Evolutionary conservation across 2,329 filamentous ascomycete species (phyloP), one percentile per base, ranked within the genome.

Genomic region (Falciphora oryzae): DNA sequence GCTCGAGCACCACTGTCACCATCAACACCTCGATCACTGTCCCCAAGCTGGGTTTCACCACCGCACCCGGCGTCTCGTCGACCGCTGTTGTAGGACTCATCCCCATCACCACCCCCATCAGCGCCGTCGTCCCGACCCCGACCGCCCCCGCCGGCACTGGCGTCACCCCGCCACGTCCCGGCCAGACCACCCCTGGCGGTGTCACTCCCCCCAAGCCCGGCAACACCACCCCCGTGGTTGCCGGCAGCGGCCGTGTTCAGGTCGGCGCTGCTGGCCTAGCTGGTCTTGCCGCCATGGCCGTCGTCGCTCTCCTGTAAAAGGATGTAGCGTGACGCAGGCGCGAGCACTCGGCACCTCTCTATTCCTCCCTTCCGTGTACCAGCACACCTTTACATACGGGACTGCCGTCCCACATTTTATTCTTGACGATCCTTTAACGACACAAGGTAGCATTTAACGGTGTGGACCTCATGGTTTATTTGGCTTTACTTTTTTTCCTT

Each of bases 31-130:
- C 79, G 70, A 69, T 86, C 66, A 79, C 80, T 61, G 80, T 86
- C 31, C 84, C 84, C 58, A 74, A 82, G 75, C 79, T 86, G 67
- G 78, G 73, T 71, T 81, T 86, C 77, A 75, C 76, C 67, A 78
- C 78, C 53, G 69, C 69, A 68, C 63, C 71, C 27, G 62, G 63
- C 31, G 67, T 63, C 56, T 50, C 57, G 3, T 32, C 32, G 16
- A 53, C 27, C 27, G 25, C 50, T 11, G 70, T 71, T 61, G 78
- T 81, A 61, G 76, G 70, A 53, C 71, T 80, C 56, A 74, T 80
- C 32, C 77, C 76, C n/a, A 75, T 77, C 64, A 76, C 79, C 62
- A 74, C 73, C 66, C 67, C 73, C 63, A 68, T 72, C 44, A 68
- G 65, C 53, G 67, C 72, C n/a, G 68, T 70, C 59, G 69, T 66